Evolutionary conservation across 2,329 filamentous ascomycete genomes (phyloP).

Genomic region (Colletotrichum liriopes): DNA sequence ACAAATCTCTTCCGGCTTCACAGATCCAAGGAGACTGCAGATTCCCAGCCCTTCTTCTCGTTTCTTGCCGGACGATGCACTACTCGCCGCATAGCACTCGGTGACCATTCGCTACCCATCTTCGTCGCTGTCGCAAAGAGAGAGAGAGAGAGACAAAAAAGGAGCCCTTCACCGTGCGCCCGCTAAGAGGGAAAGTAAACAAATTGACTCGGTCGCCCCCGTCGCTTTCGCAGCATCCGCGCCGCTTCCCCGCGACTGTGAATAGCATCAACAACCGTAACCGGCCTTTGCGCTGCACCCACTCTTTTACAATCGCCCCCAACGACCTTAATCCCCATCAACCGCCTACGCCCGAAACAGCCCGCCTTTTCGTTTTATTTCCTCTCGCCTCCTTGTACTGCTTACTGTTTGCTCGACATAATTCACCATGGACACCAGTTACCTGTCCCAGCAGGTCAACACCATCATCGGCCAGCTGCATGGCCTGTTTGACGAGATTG

Average conservation of each 20-base stretch:
- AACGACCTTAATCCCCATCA: conserved; percentile 7
- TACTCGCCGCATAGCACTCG: conserved; percentile 23
- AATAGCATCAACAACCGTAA: conserved; percentile 38
- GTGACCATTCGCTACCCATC: conserved; percentile 31
- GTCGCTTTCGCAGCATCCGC: background rate
- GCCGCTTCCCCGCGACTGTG: conserved; percentile 26
- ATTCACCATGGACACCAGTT: conserved; percentile 85
- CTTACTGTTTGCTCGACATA: conserved; percentile 4
- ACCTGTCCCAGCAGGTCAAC: conserved; percentile 94
- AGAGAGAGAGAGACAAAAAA: too few relatives aligned
- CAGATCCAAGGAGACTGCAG: conserved; percentile 38
- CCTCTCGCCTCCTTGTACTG: background rate
- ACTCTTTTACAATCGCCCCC: conserved; percentile 13
- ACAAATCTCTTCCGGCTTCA: conserved; percentile 23
- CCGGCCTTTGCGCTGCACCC: conserved; percentile 37
- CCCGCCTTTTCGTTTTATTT: background rate
- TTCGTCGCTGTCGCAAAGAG: background rate
- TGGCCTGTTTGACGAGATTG: conserved; percentile 96
- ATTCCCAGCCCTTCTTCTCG: background rate
- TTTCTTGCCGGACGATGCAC: conserved; percentile 35
- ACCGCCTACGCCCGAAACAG: background rate
- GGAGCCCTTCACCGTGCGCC: background rate
- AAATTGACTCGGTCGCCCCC: conserved; percentile 10
- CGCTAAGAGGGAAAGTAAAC: conserved; percentile 22
- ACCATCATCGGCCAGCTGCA: conserved; percentile 94